These are phyloP conservation scores for Citrus maxima DNA, from an alignment of 345 rosid genomes.

Conservation along the genomic window DNA sequence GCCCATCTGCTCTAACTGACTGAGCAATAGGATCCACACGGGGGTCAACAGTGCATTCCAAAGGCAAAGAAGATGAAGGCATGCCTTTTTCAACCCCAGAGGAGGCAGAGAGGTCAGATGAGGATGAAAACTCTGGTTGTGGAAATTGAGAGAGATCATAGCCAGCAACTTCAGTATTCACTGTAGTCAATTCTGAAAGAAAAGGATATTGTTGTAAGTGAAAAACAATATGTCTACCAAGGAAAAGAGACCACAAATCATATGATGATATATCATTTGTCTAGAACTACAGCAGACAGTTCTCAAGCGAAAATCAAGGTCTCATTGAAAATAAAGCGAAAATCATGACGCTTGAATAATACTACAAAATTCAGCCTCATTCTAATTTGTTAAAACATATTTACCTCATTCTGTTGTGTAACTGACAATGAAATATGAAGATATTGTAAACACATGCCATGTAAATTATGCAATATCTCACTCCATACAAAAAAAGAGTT, in stretches of 20 bases:
- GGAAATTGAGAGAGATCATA: slow-evolving; percentile 6
- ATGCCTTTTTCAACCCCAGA: not conserved
- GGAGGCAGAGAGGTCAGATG: not conserved
- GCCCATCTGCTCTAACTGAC: not conserved
- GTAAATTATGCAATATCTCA: not conserved
- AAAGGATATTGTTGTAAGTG: not conserved
- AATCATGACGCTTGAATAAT: no score
- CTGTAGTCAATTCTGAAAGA: slow-evolving; percentile 13
- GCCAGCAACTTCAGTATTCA: not conserved
- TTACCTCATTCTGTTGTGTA: not conserved
- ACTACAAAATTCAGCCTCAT: not conserved
- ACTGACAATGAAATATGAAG: not conserved
- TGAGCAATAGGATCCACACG: not conserved
- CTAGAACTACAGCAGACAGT: not conserved
- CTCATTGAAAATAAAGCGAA: not conserved
- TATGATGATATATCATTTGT: not conserved
- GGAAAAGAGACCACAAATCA: not conserved
- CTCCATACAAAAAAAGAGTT: not conserved
- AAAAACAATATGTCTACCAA: not conserved
- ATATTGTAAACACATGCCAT: not conserved
- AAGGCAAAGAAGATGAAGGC: not conserved
- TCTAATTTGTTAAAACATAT: not conserved
- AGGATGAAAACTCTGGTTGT: slow-evolving; percentile 9
- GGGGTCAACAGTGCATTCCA: not conserved
- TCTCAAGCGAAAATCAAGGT: not conserved